Conservation (phyloP, 257 asterid genomes). For the Rauvolfia tetraphylla region DNA sequence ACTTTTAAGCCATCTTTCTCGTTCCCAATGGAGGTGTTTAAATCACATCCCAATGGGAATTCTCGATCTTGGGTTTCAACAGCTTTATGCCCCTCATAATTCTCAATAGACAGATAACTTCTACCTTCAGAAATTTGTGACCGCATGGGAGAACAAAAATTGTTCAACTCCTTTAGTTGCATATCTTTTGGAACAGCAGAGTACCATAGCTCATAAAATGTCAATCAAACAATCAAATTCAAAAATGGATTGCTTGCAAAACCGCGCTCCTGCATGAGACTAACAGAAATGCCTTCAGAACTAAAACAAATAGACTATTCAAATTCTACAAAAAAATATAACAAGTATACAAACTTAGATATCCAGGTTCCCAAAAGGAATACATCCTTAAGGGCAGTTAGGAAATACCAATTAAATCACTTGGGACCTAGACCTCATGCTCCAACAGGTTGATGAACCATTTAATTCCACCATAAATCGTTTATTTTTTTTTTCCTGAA, state of each 20-base stretch:
- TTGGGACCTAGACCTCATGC: background rate
- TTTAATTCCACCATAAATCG: background rate
- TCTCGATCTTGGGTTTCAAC: conserved; percentile 35
- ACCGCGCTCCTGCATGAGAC: conserved; percentile 66
- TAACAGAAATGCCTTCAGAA: conserved; percentile 29
- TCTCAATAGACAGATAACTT: conserved; percentile 21
- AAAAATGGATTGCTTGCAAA: conserved; percentile 56
- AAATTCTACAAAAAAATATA: background rate
- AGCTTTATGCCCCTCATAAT: conserved; percentile 40
- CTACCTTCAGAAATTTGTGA: conserved; percentile 36
- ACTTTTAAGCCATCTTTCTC: conserved; percentile 39
- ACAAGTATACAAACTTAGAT: background rate
- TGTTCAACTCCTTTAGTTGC: conserved; percentile 43
- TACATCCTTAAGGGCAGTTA: background rate
- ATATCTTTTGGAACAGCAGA: conserved; percentile 52
- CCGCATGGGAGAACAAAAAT: conserved; percentile 26
- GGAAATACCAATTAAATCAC: background rate
- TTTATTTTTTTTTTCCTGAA: background rate
- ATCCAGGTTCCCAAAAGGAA: background rate
- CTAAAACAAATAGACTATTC: conserved; percentile 10
- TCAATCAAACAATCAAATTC: conserved; percentile 73
- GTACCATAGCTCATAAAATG: conserved; percentile 72
- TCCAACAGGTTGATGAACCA: background rate
- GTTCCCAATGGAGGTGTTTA: conserved; percentile 62
- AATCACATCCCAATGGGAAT: conserved; percentile 30